Percentiles rank a stretch among this genome's conserved stretches.
Evolutionary conservation across 2,329 filamentous ascomycete species (phyloP).

Genomic region (Trichoderma koningiopsis): DNA sequence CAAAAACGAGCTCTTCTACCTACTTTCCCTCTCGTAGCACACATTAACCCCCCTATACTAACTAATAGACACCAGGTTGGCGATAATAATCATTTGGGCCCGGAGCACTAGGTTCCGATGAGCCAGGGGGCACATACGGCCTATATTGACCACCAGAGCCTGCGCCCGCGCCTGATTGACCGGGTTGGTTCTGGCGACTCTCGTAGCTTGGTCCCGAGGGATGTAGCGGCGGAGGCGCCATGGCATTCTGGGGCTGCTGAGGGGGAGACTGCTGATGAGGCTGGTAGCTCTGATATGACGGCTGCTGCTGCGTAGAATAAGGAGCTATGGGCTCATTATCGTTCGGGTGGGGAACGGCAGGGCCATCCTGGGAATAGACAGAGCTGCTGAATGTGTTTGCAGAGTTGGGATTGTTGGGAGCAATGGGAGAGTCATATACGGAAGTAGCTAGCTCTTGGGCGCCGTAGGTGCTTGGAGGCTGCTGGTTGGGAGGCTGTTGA

Average conservation of each 20-base stretch:
- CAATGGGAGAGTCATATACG: slow-evolving; percentile 73
- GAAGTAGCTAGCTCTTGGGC: slow-evolving; percentile 79
- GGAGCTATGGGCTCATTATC: slow-evolving; percentile 36
- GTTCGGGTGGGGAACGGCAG: slow-evolving; percentile 34
- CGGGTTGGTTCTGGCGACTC: slow-evolving; percentile 53
- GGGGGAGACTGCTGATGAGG: slow-evolving; percentile 43
- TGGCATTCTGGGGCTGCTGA: slow-evolving; percentile 36
- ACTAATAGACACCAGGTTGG: slow-evolving; percentile 43
- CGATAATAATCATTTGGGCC: slow-evolving; percentile 60
- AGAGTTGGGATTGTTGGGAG: slow-evolving; percentile 51
- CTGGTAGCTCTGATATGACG: slow-evolving; percentile 49
- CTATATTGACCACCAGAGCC: slow-evolving; percentile 54
- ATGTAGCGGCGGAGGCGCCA: slow-evolving; percentile 49
- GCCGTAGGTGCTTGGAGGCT: slow-evolving; percentile 41
- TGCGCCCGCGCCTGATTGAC: slow-evolving; percentile 38
- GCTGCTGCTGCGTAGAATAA: slow-evolving; percentile 37
- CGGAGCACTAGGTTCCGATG: slow-evolving; percentile 49
- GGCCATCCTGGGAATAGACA: slow-evolving; percentile 53
- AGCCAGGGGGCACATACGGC: slow-evolving; percentile 57
- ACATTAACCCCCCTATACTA: neutral
- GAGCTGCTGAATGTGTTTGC: slow-evolving; percentile 50
- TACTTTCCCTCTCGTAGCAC: neutral
- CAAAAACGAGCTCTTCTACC: neutral
- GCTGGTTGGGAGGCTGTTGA: slow-evolving; percentile 38
- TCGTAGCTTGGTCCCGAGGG: slow-evolving; percentile 51